phyloP scores from a whole-genome alignment of 202 grass and related monocot genomes.

The Setaria italica region DNA sequence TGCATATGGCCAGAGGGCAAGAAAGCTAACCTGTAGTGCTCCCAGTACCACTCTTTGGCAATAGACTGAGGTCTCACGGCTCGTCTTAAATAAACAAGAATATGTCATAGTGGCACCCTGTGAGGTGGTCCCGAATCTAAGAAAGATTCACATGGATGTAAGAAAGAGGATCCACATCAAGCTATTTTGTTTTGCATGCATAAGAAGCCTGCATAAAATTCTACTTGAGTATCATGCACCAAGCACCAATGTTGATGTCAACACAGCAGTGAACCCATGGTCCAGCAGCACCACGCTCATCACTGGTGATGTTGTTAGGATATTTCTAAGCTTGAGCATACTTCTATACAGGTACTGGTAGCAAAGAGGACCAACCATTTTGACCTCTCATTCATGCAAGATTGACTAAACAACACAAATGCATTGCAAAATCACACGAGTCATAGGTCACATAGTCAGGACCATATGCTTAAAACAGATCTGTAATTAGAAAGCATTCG shows the following conservation, averaged over 20 bases:
- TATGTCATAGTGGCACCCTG: conserved; percentile 21
- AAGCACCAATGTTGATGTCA: conserved; percentile 22
- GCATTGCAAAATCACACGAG: neutral
- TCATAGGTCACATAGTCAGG: neutral
- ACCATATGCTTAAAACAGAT: conserved; percentile 15
- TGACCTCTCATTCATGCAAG: neutral
- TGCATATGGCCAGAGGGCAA: conserved; percentile 18
- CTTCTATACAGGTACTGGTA: conserved; percentile 24
- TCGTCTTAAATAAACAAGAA: conserved; percentile 50
- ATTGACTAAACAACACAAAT: neutral
- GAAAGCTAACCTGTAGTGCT: conserved; percentile 11
- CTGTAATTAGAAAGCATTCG: conserved; percentile 16
- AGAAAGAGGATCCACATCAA: conserved; percentile 34
- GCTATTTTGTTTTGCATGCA: conserved; percentile 39
- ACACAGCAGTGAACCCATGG: neutral
- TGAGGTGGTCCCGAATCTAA: conserved; percentile 42
- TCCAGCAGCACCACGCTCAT: conserved; percentile 29
- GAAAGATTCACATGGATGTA: conserved; percentile 51
- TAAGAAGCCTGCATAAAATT: conserved; percentile 31
- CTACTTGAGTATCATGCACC: conserved; percentile 28
- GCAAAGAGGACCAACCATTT: conserved; percentile 34
- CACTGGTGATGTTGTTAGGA: conserved; percentile 19
- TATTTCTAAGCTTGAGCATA: conserved; percentile 36
- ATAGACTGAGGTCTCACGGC: conserved; percentile 32
- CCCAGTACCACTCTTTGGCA: conserved; percentile 13